Conservation (phyloP, 306 rosid species). For the Lathyrus aphaca region DNA sequence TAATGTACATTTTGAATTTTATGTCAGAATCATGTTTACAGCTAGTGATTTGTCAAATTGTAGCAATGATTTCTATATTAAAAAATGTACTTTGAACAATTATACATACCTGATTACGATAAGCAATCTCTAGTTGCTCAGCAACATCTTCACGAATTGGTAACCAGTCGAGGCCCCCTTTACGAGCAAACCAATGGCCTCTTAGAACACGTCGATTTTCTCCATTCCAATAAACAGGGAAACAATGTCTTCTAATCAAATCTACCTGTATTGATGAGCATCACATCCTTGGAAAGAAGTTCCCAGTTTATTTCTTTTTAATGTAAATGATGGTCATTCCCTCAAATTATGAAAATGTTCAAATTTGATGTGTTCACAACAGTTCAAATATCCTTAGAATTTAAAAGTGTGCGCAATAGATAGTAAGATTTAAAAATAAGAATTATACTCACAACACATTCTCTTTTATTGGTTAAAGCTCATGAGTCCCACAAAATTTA, state of each 20-base stretch:
- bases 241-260: slow-evolving; percentile 72
- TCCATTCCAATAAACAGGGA: slow-evolving; percentile 98
- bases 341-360: neutral
- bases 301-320: neutral
- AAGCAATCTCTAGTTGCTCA: slow-evolving; percentile 90
- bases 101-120: slow-evolving; percentile 67
- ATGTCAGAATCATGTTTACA: slow-evolving; percentile 20
- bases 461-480: no score
- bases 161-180: slow-evolving; percentile 96
- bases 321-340: slow-evolving; percentile 2
- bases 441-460: no score
- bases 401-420: neutral
- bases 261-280: slow-evolving; percentile 69
- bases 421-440: neutral
- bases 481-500: no score
- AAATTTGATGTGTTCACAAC: neutral
- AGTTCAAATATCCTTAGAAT: slow-evolving; percentile 13
- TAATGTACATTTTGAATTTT: slow-evolving; percentile 17
- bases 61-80: slow-evolving; percentile 15
- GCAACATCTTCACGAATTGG: slow-evolving; percentile 95
- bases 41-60: slow-evolving; percentile 17
- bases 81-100: slow-evolving; percentile 29
- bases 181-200: slow-evolving; percentile 98
- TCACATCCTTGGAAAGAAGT: slow-evolving; percentile 34
- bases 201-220: slow-evolving; percentile 94